Base-by-base conservation (phyloP, 2,329 filamentous ascomycete species). In the Coniochaeta prunicola region DNA sequence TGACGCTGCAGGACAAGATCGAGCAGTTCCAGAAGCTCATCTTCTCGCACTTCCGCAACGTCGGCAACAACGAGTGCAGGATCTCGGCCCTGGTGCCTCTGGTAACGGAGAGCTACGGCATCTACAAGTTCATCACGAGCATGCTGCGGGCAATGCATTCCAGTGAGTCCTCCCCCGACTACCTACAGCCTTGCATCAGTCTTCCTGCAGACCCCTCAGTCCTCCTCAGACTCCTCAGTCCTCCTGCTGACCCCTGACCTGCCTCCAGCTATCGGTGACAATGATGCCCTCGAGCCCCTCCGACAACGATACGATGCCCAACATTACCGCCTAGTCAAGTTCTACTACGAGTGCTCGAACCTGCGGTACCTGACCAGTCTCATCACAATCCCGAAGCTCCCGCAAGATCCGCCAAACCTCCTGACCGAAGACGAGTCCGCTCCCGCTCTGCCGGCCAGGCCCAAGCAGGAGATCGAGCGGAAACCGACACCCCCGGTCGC, bases 61-160 rank as follows among this genome's bases (percentile, higher is more conserved):
- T 92, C 28, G 87, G 89, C 54, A 96, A 96, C 76, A 99, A 97
- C 69, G 94, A 99, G 73, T 97, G 93, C 73, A 85, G 93, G 62
- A 99, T 99, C 68, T 96, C 93, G 15, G 91, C 94, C 1, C 77
- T 99, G 57, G 92, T 97, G 24, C 91, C 92, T 2, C 78, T 99
- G 48, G 94, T 99, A 3, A 91, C 96, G 71, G 94, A 99, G 78
- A 97, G 92, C 72, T 99, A 97, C 74, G 94, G 94, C 54, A 97
- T 99, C 66, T 99, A 99, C 81, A 97, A 97, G 75, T 99, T 99
- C 73, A 92, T 97, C 64, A 99, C 94, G 0, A 99, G 94, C 88
- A 99, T 99, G 94, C 77, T 99, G 62, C 86, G 94, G 59, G 94
- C 94, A 17, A 97, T 99, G 92, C 93, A 99, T 72, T 93, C 90